Percentiles rank a stretch among this genome's conserved stretches.
These are phyloP conservation scores for Phytopythium boreale DNA, from an alignment of 352 stramenopile genomes.

Conservation along the genomic window DNA sequence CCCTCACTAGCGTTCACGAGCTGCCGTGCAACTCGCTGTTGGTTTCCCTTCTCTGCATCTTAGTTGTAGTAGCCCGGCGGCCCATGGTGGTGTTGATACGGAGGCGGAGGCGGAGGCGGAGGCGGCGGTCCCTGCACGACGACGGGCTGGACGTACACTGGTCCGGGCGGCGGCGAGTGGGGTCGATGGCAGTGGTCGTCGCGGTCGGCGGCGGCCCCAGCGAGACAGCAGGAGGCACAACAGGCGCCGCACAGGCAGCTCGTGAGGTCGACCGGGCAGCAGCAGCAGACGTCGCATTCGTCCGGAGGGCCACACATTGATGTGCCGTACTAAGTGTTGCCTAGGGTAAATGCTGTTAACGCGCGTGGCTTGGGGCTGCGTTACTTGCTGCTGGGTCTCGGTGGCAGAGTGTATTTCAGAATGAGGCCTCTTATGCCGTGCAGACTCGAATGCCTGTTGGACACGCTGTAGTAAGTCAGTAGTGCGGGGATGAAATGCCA, in stretches of 20 bases:
- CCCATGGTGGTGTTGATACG: neutral
- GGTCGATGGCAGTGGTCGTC: conserved; percentile 17
- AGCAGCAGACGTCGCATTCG: conserved; percentile 2
- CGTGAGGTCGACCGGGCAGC: conserved; percentile 15
- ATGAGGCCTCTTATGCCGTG: no score
- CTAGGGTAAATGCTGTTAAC: neutral
- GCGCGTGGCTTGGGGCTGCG: no score
- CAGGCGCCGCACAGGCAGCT: conserved; percentile 21
- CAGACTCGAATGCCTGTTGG: no score
- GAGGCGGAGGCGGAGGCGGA: conserved; percentile 2
- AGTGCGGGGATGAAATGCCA: no score
- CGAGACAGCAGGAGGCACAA: conserved; percentile 19
- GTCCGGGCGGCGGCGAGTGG: conserved; percentile 14
- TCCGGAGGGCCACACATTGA: neutral
- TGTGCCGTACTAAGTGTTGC: neutral
- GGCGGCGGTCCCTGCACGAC: conserved; percentile 21
- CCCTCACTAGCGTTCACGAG: no score
- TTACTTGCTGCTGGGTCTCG: no score
- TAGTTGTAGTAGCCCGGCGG: no score
- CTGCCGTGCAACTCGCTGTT: no score
- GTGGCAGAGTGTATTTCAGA: no score
- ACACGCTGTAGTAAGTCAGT: no score
- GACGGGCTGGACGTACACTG: conserved; percentile 34
- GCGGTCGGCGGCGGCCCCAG: conserved; percentile 7
- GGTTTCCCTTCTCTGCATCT: no score